These are phyloP conservation scores for Cyclostephanos invisitatus DNA, from an alignment of 108 stramenopile species.

Conservation along the genomic window DNA sequence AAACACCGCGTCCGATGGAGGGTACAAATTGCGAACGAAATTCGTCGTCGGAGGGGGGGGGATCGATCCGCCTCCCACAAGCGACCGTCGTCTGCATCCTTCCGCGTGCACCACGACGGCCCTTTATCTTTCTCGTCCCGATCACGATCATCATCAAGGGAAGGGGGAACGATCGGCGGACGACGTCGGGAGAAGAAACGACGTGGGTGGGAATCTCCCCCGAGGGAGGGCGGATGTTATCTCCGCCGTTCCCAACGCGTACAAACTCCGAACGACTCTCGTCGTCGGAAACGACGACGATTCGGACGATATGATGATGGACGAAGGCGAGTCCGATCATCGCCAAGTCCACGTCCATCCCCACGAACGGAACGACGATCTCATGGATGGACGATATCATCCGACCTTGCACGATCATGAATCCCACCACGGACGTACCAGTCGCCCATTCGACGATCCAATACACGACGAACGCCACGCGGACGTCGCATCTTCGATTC, in stretches of 20 bases:
- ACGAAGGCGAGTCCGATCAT: conserved; percentile 13
- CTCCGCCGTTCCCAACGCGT: conserved; percentile 5
- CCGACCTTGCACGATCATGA: conserved; percentile 4
- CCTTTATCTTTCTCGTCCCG: background rate
- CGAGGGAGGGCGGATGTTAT: background rate
- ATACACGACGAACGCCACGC: background rate
- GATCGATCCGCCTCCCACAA: background rate
- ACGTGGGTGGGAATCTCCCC: conserved; percentile 1
- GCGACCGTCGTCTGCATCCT: background rate
- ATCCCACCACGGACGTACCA: background rate
- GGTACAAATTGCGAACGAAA: conserved; percentile 29
- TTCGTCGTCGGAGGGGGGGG: conserved; percentile 33
- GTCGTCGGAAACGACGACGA: conserved; percentile 12
- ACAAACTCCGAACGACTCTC: conserved; percentile 30
- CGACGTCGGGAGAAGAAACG: background rate
- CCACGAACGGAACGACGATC: background rate
- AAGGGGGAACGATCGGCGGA: background rate
- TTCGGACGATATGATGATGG: conserved; percentile 23
- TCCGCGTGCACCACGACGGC: background rate
- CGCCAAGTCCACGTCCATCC: background rate
- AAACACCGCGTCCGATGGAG: background rate
- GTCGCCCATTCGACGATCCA: background rate
- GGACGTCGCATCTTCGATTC: background rate
- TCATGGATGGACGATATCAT: background rate
- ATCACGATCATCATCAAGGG: background rate